Conservation (phyloP, 2,329 filamentous ascomycete genomes). For the Colletotrichum trifolii region DNA sequence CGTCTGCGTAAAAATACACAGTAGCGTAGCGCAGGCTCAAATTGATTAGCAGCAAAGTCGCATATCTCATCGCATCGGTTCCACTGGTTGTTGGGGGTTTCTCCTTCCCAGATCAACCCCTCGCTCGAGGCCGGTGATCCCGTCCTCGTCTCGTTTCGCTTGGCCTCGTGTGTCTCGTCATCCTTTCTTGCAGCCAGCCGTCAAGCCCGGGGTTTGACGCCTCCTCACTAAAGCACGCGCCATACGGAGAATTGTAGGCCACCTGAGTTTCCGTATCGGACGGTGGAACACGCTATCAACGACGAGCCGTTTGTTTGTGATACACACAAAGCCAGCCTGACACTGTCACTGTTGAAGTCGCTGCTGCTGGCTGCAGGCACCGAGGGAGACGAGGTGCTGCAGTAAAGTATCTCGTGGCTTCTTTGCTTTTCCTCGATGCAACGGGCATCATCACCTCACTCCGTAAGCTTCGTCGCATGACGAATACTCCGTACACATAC, state of each 20-base stretch:
- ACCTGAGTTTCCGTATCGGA: constrained; percentile 1
- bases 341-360: not conserved
- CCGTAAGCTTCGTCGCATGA: too few relatives aligned
- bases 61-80: not conserved
- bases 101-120: not conserved
- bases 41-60: not conserved
- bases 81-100: not conserved
- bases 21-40: too few relatives aligned
- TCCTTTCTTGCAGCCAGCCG: constrained; percentile 24
- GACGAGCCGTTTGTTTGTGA: constrained; percentile 7
- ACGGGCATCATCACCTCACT: too few relatives aligned
- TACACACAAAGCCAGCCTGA: constrained; percentile 14
- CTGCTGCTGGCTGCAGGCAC: not conserved
- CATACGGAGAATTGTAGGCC: not conserved
- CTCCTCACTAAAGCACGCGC: constrained; percentile 11
- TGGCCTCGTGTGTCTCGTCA: constrained; percentile 8
- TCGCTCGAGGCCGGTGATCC: constrained; percentile 15
- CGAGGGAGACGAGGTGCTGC: constrained; percentile 22
- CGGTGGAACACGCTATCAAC: constrained; percentile 11
- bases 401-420: constrained; percentile 10
- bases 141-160: constrained; percentile 14
- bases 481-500: too few relatives aligned
- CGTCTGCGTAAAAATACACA: too few relatives aligned
- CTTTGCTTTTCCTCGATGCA: too few relatives aligned
- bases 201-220: constrained; percentile 12